Percentiles rank a stretch among this genome's conserved stretches.
Evolutionary conservation across 441 rosid species (phyloP).

Genomic region (Theobroma grandiflorum): DNA sequence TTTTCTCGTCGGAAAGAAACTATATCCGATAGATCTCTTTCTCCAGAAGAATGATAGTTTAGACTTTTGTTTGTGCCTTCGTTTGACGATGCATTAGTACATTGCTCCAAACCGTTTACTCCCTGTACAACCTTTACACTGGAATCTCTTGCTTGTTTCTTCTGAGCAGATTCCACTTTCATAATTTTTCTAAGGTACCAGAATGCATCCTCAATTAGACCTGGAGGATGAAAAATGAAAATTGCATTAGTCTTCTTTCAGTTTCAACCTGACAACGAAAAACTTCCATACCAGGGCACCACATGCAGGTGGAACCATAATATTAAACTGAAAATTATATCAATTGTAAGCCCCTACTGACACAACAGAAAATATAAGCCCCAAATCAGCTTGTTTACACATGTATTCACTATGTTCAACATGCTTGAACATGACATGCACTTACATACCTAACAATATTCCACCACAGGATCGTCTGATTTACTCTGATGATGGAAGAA

Average conservation of each 20-base stretch:
- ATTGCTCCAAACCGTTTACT: constrained; percentile 34
- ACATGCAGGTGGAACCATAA: not conserved
- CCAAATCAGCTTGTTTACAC: not conserved
- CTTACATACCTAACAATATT: not conserved
- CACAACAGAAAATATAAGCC: not conserved
- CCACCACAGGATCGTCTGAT: not conserved
- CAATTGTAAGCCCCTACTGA: not conserved
- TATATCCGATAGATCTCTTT: constrained; percentile 54
- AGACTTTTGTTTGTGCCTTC: constrained; percentile 34
- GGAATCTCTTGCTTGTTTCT: constrained; percentile 37
- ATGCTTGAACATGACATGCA: not conserved
- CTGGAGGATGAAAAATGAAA: constrained; percentile 42
- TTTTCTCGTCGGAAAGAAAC: constrained; percentile 85
- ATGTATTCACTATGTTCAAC: not conserved
- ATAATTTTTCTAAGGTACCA: constrained; percentile 74
- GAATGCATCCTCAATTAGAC: constrained; percentile 70
- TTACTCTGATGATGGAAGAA: not conserved
- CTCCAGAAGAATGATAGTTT: constrained; percentile 25
- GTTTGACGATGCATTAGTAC: constrained; percentile 25
- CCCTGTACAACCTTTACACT: constrained; percentile 31
- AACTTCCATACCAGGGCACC: not conserved
- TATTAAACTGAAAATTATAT: not conserved
- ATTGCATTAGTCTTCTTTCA: not conserved
- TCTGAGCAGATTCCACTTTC: constrained; percentile 46
- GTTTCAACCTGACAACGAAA: not conserved